Base-by-base conservation (phyloP, 768 basidiomycete species). In the Lyophyllum atratum region DNA sequence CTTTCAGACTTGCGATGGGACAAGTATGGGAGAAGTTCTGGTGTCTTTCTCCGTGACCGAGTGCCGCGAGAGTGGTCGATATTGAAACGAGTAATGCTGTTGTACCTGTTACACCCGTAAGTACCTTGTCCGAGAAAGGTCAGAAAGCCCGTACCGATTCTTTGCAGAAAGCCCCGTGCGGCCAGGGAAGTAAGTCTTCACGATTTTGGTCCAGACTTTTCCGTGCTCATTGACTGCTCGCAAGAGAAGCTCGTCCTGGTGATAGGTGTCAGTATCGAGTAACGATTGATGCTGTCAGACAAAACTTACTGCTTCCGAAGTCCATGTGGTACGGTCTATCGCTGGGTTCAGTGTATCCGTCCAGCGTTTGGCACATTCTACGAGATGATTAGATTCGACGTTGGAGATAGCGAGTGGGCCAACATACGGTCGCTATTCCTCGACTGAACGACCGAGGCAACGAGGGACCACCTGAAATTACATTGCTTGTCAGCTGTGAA, bases 351-450 rank as follows among this genome's bases (percentile, higher is more conserved):
- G 68, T 8, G 83, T 84, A 66, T 85, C 83, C 15, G 81, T 81
- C 83, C 83, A 85, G 12, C 83, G 80, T 63, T 84, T 85, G 31
- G 83, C 82, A 61, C 83, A 85, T 72, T 85, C 83, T 83, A 60
- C 52, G 55, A 21, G 10, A 53, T 55, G 15, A 68, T 56, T 21
- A 40, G 45, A 21, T 26, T 21, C 25, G 19, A n/a, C 10, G 24
- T 5, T 11, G 25, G 24, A 42, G 3, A 52, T 29, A n/a, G 52
- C 22, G 40, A 19, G 26, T 52, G n/a, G 39, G 21, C 52, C 21
- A 28, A 74, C 83, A 58, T 72, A 85, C 83, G 84, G 63, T 84
- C 82, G 64, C 81, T 84, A 64, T 84, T 84, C 45, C 84, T 70
- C 5, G 81, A 80, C 59, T 80, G 78, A 1, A 85, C 84, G 46